Evolutionary conservation across 2,329 filamentous ascomycete species (phyloP), one percentile per base, ranked within the genome.

Genomic region (Colletotrichum horii): DNA sequence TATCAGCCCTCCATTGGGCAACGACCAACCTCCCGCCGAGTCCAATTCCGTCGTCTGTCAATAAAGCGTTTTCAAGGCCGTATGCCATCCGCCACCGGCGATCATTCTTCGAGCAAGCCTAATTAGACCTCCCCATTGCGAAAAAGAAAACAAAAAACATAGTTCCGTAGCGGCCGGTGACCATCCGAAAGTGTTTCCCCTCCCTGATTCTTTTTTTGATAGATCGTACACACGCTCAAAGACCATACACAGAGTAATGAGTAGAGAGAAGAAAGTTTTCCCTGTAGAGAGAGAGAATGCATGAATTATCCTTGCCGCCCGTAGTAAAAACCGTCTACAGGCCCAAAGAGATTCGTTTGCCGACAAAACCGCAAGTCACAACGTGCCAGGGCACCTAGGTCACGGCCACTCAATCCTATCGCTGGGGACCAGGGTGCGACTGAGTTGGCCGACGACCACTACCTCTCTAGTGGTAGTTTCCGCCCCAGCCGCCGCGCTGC

Each of bases 401-500:
- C 72, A 58, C 26, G 61, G 26, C 66, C 52, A 32, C 26, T 66
- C 66, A 32, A 16, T 52, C 62, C 48, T 11, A 19, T 62, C 38
- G 52, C 11, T 60, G 26, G 8, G 48, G 56, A 14, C 56, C 48
- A 24, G 68, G 22, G 26, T 77, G 52, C 64, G 74, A 71, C 43
- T 22, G 43, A 48, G n/a, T 48, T 65, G 64, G 65, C 58, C 66
- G 75, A 62, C 80, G 79, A 79, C 78, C 75, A 77, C 80, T 81
- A 84, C 82, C 82, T 80, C 79, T 79, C 83, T 88, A 87, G 79
- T 89, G 86, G 86, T 92, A 92, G 87, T 92, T 92, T 79, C 87
- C 88, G 79, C 90, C 90, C 90, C 90, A 92, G 80, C 90, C 90
- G 78, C 89, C 87, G 76, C 88, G 88, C 80, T 87, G 87, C 75